Evolutionary conservation across 495 filamentous ascomycete genomes (phyloP).

Genomic region (Penicillium goetzii): DNA sequence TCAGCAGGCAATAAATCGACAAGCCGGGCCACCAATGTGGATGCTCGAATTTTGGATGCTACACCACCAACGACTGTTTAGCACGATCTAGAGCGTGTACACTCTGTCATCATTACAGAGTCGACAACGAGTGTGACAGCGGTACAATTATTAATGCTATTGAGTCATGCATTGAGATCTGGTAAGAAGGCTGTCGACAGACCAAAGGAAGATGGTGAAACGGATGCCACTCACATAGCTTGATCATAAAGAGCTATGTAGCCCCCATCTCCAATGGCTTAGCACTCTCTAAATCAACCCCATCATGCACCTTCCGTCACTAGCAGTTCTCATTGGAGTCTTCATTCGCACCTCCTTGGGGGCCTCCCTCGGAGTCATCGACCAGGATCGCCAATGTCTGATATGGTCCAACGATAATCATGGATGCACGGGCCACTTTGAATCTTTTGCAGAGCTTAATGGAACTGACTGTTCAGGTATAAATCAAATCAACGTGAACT

Average conservation of each 20-base stretch:
- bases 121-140: background rate
- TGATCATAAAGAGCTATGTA: background rate
- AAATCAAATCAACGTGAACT: background rate
- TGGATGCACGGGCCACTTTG: slow-evolving; percentile 17
- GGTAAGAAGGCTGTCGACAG: slow-evolving; percentile 10
- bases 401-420: slow-evolving; percentile 20
- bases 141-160: slow-evolving; percentile 1
- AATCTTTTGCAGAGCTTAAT: slow-evolving; percentile 15
- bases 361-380: slow-evolving; percentile 3
- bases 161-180: too few species aligned
- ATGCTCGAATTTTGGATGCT: too few species aligned
- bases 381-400: slow-evolving; percentile 12
- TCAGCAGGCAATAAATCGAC: too few species aligned
- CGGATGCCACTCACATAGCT: slow-evolving; percentile 7
- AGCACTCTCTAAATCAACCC: background rate
- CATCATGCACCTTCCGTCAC: background rate
- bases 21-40: too few species aligned
- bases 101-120: background rate
- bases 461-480: slow-evolving; percentile 17
- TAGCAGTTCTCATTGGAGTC: background rate
- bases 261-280: background rate
- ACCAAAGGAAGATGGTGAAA: slow-evolving; percentile 10
- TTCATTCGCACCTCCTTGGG: background rate
- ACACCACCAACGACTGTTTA: too few species aligned
- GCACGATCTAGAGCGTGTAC: too few species aligned